These are phyloP conservation scores for Dianthus caryophyllus DNA, from an alignment of 148 eudicot species.

Conservation along the genomic window DNA sequence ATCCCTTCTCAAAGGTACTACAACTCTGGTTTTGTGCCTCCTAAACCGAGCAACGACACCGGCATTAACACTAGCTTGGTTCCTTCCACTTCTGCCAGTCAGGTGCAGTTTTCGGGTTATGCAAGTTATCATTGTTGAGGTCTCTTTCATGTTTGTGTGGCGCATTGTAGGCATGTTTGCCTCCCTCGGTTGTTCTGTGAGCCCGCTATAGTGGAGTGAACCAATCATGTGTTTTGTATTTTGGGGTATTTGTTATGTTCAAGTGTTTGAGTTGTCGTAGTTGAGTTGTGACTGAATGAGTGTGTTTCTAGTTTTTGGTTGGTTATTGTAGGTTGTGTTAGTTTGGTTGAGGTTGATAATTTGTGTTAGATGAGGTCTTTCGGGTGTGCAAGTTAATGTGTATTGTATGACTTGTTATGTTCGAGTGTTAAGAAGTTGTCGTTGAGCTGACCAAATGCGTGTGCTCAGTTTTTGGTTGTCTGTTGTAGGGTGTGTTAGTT, in stretches of 20 bases:
- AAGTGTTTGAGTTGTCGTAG: background rate
- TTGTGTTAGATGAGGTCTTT: no score
- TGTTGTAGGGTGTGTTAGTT: no score
- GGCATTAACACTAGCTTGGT: constrained; percentile 2
- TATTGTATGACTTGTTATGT: no score
- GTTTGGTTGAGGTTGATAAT: constrained; percentile 1
- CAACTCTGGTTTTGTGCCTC: constrained; percentile 27
- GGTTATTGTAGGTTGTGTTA: background rate
- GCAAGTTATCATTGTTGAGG: no score
- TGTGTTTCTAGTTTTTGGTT: background rate
- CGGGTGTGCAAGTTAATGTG: no score
- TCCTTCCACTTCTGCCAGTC: constrained; percentile 42
- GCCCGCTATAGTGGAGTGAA: no score
- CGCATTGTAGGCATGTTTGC: no score
- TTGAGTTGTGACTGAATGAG: background rate
- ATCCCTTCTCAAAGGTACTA: constrained; percentile 70
- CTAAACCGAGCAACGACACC: constrained; percentile 20
- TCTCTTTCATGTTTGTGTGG: no score
- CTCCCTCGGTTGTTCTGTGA: no score
- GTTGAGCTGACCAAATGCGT: no score
- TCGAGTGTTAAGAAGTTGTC: no score
- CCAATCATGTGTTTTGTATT: background rate
- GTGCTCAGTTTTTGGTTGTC: no score
- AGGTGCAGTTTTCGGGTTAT: constrained; percentile 34
- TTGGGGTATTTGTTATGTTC: background rate